Percentiles rank a stretch among this genome's conserved stretches.
These are phyloP conservation scores for Fusarium mangiferae DNA, from an alignment of 2,329 filamentous ascomycete species.

Conservation along the genomic window DNA sequence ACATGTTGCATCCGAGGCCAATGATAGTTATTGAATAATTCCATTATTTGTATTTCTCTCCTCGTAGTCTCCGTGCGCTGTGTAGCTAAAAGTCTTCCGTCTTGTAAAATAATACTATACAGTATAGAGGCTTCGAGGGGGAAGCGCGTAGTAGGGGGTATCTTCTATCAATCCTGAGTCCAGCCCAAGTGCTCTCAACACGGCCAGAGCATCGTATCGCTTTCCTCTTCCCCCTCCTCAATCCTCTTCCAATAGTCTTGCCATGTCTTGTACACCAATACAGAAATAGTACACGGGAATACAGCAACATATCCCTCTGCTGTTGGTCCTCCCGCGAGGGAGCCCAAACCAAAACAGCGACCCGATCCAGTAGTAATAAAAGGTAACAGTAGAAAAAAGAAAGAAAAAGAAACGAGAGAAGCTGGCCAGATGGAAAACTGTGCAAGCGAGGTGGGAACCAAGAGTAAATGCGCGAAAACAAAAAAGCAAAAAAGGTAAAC, in stretches of 20 bases:
- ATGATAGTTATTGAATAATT: slow-evolving; percentile 4
- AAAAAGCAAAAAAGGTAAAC: slow-evolving; percentile 25
- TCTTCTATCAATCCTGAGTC: slow-evolving; percentile 49
- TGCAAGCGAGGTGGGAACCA: slow-evolving; percentile 30
- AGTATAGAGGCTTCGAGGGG: slow-evolving; percentile 41
- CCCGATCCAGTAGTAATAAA: slow-evolving; percentile 12
- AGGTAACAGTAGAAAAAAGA: slow-evolving; percentile 24
- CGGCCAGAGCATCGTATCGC: slow-evolving; percentile 34
- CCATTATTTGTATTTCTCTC: slow-evolving; percentile 31
- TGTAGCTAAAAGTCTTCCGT: slow-evolving; percentile 41
- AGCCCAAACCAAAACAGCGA: slow-evolving; percentile 24
- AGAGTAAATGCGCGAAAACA: slow-evolving; percentile 9
- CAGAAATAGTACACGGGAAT: slow-evolving; percentile 40
- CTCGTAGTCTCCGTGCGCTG: slow-evolving; percentile 35
- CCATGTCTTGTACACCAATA: slow-evolving; percentile 44
- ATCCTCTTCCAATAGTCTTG: slow-evolving; percentile 36
- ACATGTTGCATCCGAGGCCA: neutral
- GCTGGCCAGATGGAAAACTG: slow-evolving; percentile 20
- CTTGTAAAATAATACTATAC: slow-evolving; percentile 43
- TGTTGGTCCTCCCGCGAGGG: slow-evolving; percentile 38
- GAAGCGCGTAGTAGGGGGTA: slow-evolving; percentile 43
- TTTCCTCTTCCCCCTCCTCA: slow-evolving; percentile 32
- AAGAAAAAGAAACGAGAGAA: slow-evolving; percentile 34
- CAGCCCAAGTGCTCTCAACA: slow-evolving; percentile 45
- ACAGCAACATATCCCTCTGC: slow-evolving; percentile 29